These are phyloP conservation scores for Henningerozyma blattae DNA, from an alignment of 805 yeast species.

Conservation along the genomic window DNA sequence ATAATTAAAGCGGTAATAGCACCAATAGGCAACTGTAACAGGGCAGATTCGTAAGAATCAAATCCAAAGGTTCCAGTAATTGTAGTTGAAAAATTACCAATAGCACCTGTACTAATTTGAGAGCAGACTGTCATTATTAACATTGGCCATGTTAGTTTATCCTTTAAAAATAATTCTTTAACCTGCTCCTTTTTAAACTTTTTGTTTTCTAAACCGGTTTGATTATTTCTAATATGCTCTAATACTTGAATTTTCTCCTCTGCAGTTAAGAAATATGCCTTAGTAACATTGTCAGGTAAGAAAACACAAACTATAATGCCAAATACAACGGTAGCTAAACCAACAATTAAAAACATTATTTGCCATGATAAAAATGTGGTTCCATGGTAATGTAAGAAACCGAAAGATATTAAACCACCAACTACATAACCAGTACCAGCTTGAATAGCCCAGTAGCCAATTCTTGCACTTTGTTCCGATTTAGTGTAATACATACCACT, in stretches of 20 bases:
- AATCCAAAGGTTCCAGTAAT: conserved; percentile 43
- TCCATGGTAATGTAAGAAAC: conserved; percentile 38
- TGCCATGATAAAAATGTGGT: conserved; percentile 43
- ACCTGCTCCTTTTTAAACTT: conserved; percentile 35
- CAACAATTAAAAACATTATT: conserved; percentile 45
- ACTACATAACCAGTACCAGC: conserved; percentile 39
- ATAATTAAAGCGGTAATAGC: conserved; percentile 33
- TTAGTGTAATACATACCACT: conserved; percentile 54
- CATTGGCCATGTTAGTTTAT: conserved; percentile 40
- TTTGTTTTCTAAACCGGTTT: conserved; percentile 41
- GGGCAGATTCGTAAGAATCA: conserved; percentile 31
- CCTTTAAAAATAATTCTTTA: conserved; percentile 33
- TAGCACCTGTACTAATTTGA: conserved; percentile 39
- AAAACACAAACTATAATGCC: conserved; percentile 33
- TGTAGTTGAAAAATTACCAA: conserved; percentile 41
- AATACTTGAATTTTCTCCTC: conserved; percentile 34
- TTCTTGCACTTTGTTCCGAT: conserved; percentile 38
- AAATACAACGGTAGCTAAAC: conserved; percentile 38
- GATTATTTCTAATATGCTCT: conserved; percentile 34
- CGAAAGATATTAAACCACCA: conserved; percentile 38
- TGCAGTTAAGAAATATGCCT: conserved; percentile 29
- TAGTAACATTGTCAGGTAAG: conserved; percentile 39
- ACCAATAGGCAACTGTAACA: conserved; percentile 49
- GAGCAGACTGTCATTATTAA: conserved; percentile 33
- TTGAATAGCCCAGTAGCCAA: conserved; percentile 46